phyloP scores from a whole-genome alignment of 2,329 filamentous ascomycete species.

The Trichoderma koningiopsis region DNA sequence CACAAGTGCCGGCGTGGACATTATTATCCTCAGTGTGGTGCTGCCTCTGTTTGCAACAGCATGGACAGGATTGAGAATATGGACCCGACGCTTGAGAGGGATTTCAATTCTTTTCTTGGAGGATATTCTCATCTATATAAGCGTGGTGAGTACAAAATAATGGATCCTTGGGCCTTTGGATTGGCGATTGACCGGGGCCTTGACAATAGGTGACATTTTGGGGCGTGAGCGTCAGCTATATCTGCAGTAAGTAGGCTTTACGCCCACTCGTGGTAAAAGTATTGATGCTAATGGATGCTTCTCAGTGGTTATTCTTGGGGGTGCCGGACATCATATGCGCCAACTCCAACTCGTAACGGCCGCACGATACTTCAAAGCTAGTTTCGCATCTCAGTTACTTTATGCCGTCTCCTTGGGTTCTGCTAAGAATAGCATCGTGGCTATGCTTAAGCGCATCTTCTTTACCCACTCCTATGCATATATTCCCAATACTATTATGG shows the following conservation, averaged over 20 bases:
- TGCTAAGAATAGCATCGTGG: slow-evolving; percentile 30
- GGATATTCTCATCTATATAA: slow-evolving; percentile 29
- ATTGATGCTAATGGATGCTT: background rate
- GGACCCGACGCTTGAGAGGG: slow-evolving; percentile 27
- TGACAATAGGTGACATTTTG: slow-evolving; percentile 26
- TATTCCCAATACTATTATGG: slow-evolving; percentile 27
- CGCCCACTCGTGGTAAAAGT: background rate
- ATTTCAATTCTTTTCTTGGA: slow-evolving; percentile 25
- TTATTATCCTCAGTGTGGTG: slow-evolving; percentile 26
- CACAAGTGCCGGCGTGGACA: slow-evolving; percentile 17
- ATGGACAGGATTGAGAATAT: slow-evolving; percentile 29
- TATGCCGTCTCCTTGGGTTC: slow-evolving; percentile 29
- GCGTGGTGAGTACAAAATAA: slow-evolving; percentile 22
- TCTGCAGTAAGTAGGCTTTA: slow-evolving; percentile 26
- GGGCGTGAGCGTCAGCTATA: slow-evolving; percentile 27
- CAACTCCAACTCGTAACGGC: slow-evolving; percentile 25
- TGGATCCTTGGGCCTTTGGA: background rate
- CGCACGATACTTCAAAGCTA: slow-evolving; percentile 25
- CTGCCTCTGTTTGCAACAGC: slow-evolving; percentile 27
- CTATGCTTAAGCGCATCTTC: slow-evolving; percentile 32
- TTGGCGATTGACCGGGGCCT: background rate
- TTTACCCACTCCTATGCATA: slow-evolving; percentile 27
- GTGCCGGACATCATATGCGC: slow-evolving; percentile 28
- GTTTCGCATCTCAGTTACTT: slow-evolving; percentile 29
- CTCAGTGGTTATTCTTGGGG: slow-evolving; percentile 29